Evolutionary conservation across 306 rosid genomes (phyloP).

Genomic region (Glycine tomentella): DNA sequence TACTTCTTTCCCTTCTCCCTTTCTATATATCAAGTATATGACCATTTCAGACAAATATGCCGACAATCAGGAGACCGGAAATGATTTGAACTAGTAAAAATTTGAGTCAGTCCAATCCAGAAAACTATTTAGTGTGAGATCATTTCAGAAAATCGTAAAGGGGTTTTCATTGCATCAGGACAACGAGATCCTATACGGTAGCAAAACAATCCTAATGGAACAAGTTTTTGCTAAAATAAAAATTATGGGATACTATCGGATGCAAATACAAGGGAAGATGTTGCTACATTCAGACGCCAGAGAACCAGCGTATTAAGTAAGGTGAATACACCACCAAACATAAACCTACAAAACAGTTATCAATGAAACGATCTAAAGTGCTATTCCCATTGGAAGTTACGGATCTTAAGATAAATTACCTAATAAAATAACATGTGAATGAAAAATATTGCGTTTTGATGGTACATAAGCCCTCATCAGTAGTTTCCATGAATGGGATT

Average conservation of each 20-base stretch:
- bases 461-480: conserved; percentile 40
- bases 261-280: too few species aligned
- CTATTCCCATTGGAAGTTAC: background rate
- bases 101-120: background rate
- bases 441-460: conserved; percentile 42
- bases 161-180: too few species aligned
- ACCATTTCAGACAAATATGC: too few species aligned
- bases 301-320: background rate
- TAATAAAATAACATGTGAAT: conserved; percentile 42
- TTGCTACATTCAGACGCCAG: conserved; percentile 5
- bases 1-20: too few species aligned
- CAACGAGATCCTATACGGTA: background rate
- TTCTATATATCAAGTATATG: too few species aligned
- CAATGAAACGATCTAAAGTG: conserved; percentile 33
- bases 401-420: conserved; percentile 23
- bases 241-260: background rate
- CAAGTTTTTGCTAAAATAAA: background rate
- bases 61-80: too few species aligned
- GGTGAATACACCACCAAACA: conserved; percentile 24
- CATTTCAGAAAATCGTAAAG: background rate
- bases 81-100: too few species aligned
- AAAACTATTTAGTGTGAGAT: background rate
- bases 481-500: conserved; percentile 34
- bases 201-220: background rate
- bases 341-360: conserved; percentile 22